Base-by-base conservation (phyloP, 1,139 yeast species). In the Candida glucosophila region DNA sequence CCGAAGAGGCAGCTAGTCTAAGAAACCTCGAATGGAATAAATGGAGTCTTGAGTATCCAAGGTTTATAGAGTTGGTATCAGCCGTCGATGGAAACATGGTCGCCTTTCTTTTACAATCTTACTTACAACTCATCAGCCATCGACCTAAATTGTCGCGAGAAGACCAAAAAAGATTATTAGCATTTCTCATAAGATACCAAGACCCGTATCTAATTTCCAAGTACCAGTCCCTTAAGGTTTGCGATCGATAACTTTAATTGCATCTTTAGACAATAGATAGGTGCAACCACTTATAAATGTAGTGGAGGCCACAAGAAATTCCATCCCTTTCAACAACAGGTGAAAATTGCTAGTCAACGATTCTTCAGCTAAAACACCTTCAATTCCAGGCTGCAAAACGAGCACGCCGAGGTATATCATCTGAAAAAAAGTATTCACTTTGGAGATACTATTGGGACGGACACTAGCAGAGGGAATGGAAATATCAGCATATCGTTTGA, bases 361-460 rank as follows among this genome's bases (percentile, higher is more conserved):
- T 15, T 27, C 33, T n/a, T 40, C 30, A 6, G 34, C 11, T 11
- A 61, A 29, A 10, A 50, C 28, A 4, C 51, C 36, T 29, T 64
- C 53, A 11, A 79, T 38, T 1, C 76, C 77, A 0, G 92, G 92
- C 32, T 68, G 63, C 20, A 77, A 57, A 26, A 88, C 80, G 33
- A 82, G 71, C 11, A 74, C 61, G 0, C 93, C 95, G 25, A 92
- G 67, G 41, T 88, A 88, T 6, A 82, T 44, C 96, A 92, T 88
- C 51, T 92, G 98, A 36, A 92, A 66, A 2, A 77, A 85, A 0
- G 98, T 92, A 50, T 92, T 88, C 47, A 76, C 67, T 49, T 90
- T 90, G 8, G 95, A 86, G 20, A 92, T 72, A 26, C 67, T 57
- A n/a, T 92, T 85, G 2, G 98, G 98, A 33, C 71, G 83, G 2